phyloP scores from a whole-genome alignment of 2,329 filamentous ascomycete genomes.

The Cryphonectria radicalis region DNA sequence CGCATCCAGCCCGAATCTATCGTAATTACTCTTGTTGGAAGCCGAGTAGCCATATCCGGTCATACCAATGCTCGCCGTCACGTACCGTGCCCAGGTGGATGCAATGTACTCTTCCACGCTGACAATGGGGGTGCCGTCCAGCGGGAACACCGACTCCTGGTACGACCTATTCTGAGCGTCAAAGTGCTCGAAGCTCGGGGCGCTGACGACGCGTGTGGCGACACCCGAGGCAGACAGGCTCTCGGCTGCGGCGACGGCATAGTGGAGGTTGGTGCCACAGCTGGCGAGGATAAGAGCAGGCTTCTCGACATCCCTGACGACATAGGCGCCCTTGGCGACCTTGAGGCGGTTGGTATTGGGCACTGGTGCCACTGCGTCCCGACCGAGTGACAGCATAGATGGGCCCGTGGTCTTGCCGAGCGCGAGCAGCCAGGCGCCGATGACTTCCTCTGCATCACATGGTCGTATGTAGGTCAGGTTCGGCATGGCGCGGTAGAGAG shows the following conservation, averaged over 20 bases:
- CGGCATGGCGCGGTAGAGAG: slow-evolving; percentile 65
- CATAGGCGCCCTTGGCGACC: not conserved
- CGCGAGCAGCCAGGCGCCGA: slow-evolving; percentile 46
- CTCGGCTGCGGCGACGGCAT: slow-evolving; percentile 47
- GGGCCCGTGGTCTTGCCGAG: not conserved
- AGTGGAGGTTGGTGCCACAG: slow-evolving; percentile 37
- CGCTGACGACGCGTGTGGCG: slow-evolving; percentile 27
- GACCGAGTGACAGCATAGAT: not conserved
- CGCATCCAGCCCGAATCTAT: slow-evolving; percentile 50
- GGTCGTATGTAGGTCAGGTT: slow-evolving; percentile 65
- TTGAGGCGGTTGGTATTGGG: not conserved
- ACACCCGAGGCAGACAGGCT: slow-evolving; percentile 1
- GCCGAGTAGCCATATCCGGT: slow-evolving; percentile 52
- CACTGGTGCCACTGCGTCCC: not conserved
- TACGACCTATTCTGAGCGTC: slow-evolving; percentile 29
- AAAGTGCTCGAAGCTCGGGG: slow-evolving; percentile 29
- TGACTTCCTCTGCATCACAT: slow-evolving; percentile 60
- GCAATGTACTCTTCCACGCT: slow-evolving; percentile 50
- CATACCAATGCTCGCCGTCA: slow-evolving; percentile 50
- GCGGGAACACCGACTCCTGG: slow-evolving; percentile 40
- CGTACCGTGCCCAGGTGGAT: slow-evolving; percentile 54
- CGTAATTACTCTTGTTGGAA: slow-evolving; percentile 50
- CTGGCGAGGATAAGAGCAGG: slow-evolving; percentile 38
- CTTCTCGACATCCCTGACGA: slow-evolving; percentile 34
- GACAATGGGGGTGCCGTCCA: slow-evolving; percentile 32